A percentile compares a stretch with the other conserved stretches of the same genome.
phyloP scores from a whole-genome alignment of 2,329 filamentous ascomycete species.

The Aureobasidium sp. region DNA sequence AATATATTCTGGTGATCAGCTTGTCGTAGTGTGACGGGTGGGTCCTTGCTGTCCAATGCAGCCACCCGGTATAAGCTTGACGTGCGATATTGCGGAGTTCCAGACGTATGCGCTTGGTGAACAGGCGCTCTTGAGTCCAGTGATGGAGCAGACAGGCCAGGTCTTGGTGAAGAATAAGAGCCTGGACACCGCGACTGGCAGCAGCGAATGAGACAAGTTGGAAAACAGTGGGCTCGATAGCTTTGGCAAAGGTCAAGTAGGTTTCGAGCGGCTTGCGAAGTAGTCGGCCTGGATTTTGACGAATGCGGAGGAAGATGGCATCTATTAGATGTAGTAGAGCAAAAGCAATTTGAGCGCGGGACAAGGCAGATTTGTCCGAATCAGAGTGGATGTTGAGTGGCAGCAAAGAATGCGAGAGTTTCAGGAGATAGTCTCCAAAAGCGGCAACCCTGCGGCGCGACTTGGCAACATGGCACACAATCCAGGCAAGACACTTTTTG shows the following conservation, averaged over 20 bases:
- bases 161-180: slow-evolving; percentile 6
- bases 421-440: slow-evolving; percentile 13
- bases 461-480: slow-evolving; percentile 12
- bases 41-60: not conserved
- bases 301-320: slow-evolving; percentile 4
- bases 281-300: not conserved
- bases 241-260: slow-evolving; percentile 5
- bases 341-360: not conserved
- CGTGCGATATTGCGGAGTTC: slow-evolving; percentile 8
- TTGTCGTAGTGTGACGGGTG: not conserved
- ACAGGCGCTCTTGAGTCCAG: slow-evolving; percentile 6
- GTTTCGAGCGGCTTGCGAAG: slow-evolving; percentile 1
- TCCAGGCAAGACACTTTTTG: slow-evolving; percentile 13
- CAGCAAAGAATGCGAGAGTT: slow-evolving; percentile 3
- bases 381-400: not conserved
- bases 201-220: slow-evolving; percentile 1
- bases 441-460: slow-evolving; percentile 11
- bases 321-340: not conserved
- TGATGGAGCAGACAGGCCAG: not conserved
- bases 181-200: not conserved
- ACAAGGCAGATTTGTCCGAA: not conserved
- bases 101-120: slow-evolving; percentile 10
- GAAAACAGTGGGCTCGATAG: not conserved
- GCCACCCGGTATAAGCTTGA: slow-evolving; percentile 5
- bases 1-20: not conserved